phyloP scores from a whole-genome alignment of 1,284 basidiomycete genomes.

The Pulveroboletus sp. region DNA sequence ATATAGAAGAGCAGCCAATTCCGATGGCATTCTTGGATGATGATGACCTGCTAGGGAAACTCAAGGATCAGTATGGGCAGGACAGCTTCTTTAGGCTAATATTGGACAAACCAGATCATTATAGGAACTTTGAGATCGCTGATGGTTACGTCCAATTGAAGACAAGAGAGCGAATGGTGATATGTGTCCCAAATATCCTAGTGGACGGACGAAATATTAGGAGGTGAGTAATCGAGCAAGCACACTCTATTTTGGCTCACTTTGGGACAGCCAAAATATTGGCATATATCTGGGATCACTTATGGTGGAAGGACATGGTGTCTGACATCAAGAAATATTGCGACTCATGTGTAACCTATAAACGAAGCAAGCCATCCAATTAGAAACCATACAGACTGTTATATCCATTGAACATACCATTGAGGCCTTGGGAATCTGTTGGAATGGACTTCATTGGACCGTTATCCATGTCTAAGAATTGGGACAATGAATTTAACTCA shows the following conservation, averaged over 20 bases:
- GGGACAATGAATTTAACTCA: too few species aligned
- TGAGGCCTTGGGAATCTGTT: not conserved
- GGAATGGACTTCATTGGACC: not conserved
- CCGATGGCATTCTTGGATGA: not conserved
- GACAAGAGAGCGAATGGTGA: not conserved
- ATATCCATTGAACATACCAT: not conserved
- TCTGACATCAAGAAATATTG: too few species aligned
- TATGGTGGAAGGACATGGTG: too few species aligned
- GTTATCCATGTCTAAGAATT: too few species aligned
- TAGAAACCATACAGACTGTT: not conserved
- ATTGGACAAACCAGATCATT: conserved; percentile 21
- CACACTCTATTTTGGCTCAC: too few species aligned
- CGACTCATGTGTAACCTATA: not conserved
- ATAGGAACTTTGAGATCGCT: conserved; percentile 28
- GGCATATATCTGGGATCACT: too few species aligned
- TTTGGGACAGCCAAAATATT: too few species aligned
- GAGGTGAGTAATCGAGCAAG: too few species aligned
- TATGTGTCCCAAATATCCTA: too few species aligned
- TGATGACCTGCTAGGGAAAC: not conserved
- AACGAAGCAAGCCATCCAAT: not conserved
- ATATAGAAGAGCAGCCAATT: too few species aligned
- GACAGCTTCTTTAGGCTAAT: conserved; percentile 33
- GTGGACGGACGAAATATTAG: too few species aligned
- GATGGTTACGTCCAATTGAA: conserved; percentile 31
- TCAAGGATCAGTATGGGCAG: conserved; percentile 20